Percentiles rank a stretch among this genome's conserved stretches.
These are phyloP conservation scores for Bryum argenteum DNA, from an alignment of 225 moss, liverwort and hornwort genomes.

Conservation along the genomic window DNA sequence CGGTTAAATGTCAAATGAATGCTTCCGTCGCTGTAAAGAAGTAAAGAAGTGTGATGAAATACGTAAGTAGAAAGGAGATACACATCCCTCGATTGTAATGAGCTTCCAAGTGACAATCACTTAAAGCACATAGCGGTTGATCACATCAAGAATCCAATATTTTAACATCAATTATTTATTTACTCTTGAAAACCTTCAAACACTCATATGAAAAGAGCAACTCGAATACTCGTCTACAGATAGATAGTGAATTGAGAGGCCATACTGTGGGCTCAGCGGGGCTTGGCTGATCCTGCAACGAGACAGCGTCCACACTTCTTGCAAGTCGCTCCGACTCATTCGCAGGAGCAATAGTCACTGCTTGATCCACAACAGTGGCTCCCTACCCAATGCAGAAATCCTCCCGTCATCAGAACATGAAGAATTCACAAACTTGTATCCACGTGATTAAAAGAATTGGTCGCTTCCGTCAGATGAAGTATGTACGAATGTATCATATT, in stretches of 20 bases:
- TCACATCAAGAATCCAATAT: neutral
- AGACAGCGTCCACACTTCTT: conserved; percentile 41
- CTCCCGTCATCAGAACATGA: neutral
- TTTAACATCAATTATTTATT: neutral
- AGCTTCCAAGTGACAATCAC: neutral
- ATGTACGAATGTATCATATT: neutral
- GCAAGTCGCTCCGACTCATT: conserved; percentile 78
- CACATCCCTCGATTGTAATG: neutral
- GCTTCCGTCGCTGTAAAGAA: neutral
- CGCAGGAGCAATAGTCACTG: conserved; percentile 81
- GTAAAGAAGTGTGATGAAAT: neutral
- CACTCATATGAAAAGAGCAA: neutral
- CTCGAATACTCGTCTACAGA: neutral
- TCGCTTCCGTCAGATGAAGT: neutral
- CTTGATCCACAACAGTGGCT: conserved; percentile 93
- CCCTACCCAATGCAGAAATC: conserved; percentile 52
- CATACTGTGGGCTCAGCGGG: conserved; percentile 48
- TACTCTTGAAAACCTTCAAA: neutral
- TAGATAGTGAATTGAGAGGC: conserved; percentile 8
- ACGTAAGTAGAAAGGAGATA: neutral
- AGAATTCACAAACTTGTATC: neutral
- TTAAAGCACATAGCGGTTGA: too few relatives aligned
- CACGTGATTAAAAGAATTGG: neutral
- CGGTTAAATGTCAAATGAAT: neutral
- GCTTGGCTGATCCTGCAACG: conserved; percentile 33